Evolutionary conservation across 345 rosid genomes (phyloP).

Genomic region (Gossypioides kirkii): DNA sequence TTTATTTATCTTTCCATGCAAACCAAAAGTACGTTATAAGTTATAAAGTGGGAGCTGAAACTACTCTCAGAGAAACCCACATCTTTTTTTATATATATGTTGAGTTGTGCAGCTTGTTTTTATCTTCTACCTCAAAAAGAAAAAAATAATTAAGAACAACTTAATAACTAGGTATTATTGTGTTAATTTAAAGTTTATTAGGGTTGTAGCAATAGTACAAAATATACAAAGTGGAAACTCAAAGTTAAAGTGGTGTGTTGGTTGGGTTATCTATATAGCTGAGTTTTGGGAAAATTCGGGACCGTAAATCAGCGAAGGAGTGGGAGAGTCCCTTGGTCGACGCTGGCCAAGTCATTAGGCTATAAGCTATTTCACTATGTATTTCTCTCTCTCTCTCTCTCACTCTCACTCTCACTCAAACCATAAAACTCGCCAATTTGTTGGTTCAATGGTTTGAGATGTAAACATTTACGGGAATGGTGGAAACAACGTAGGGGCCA

Average conservation of each 20-base stretch:
- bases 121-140: background rate
- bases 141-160: background rate
- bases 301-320: background rate
- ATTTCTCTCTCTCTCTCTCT: fast-evolving
- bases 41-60: background rate
- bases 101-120: background rate
- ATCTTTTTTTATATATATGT: background rate
- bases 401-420: too few species aligned
- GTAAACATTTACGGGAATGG: background rate
- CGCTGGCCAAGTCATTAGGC: slow-evolving; percentile 5
- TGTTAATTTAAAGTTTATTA: background rate
- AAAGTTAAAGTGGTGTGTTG: background rate
- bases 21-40: background rate
- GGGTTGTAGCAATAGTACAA: background rate
- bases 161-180: background rate
- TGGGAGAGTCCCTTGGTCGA: slow-evolving; percentile 6
- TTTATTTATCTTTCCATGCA: background rate
- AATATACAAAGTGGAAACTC: background rate
- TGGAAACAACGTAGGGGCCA: background rate
- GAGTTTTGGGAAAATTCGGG: background rate
- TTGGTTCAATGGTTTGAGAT: too few species aligned
- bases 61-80: background rate
- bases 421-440: too few species aligned
- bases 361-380: background rate
- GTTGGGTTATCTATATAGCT: background rate